phyloP scores from a whole-genome alignment of 306 rosid species.

The Rosa multiflora region DNA sequence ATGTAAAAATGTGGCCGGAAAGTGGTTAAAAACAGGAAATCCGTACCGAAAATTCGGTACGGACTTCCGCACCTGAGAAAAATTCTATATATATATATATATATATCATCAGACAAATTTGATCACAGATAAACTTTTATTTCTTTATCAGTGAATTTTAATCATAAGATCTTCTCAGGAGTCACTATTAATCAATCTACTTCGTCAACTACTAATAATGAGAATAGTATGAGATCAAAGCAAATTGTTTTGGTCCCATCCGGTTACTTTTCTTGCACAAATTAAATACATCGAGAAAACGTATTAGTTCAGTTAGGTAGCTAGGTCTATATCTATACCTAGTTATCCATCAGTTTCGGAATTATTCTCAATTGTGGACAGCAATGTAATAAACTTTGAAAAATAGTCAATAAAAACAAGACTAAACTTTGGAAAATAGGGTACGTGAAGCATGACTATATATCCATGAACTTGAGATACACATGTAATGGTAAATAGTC shows the following conservation, averaged over 20 bases:
- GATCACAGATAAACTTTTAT: too few species aligned
- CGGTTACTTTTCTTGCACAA: neutral
- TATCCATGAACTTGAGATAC: neutral
- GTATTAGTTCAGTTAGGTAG: neutral
- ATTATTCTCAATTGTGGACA: neutral
- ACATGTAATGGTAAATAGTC: neutral
- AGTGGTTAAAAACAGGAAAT: too few species aligned
- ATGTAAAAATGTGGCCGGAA: too few species aligned
- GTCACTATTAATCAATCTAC: neutral
- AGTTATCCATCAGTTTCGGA: neutral
- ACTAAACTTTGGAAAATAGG: neutral
- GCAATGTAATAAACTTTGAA: neutral
- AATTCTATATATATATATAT: too few species aligned
- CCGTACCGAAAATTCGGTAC: too few species aligned
- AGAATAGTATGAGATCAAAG: neutral
- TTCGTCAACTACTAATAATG: neutral
- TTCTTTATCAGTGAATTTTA: too few species aligned
- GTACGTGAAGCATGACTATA: neutral
- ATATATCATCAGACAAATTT: too few species aligned
- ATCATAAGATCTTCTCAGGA: too few species aligned
- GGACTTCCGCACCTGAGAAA: too few species aligned
- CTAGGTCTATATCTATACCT: neutral
- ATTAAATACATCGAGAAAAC: neutral
- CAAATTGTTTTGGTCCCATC: neutral
- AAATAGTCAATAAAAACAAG: neutral